These are phyloP conservation scores for Sphaerosporella brunnea DNA, from an alignment of 495 filamentous ascomycete species.

Conservation along the genomic window DNA sequence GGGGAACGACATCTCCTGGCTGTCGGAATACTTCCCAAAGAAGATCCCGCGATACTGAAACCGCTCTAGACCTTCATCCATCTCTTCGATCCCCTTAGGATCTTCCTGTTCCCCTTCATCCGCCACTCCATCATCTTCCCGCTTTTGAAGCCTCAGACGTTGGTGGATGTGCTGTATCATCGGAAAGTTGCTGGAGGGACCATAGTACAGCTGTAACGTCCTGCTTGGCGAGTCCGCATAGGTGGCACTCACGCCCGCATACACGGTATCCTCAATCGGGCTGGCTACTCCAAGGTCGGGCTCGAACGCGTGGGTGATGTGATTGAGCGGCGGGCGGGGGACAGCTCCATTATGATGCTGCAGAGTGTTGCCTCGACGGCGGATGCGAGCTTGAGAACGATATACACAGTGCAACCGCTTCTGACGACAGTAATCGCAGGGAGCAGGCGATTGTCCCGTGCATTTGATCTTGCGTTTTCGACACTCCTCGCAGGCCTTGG, in stretches of 20 bases:
- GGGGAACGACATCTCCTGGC: constrained; percentile 1
- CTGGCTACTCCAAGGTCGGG: not conserved
- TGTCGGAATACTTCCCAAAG: constrained; percentile 3
- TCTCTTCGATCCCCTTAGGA: not conserved
- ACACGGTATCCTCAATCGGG: constrained; percentile 1
- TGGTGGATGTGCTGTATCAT: constrained; percentile 6
- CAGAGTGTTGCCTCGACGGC: not conserved
- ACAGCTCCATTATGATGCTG: too few species aligned
- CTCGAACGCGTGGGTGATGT: not conserved
- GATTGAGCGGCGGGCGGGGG: not conserved
- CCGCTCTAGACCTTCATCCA: constrained; percentile 2
- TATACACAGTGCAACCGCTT: constrained; percentile 3
- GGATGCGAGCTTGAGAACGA: not conserved
- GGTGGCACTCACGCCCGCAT: constrained; percentile 4
- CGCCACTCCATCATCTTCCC: not conserved
- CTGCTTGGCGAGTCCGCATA: constrained; percentile 1
- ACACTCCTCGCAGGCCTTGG: constrained; percentile 7
- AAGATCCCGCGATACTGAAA: constrained; percentile 5
- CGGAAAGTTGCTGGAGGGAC: constrained; percentile 2
- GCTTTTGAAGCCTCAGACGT: not conserved
- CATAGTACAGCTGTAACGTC: constrained; percentile 5
- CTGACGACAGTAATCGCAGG: constrained; percentile 1
- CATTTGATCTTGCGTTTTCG: constrained; percentile 6
- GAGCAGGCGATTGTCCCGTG: not conserved
- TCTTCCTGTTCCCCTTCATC: not conserved